Conservation (phyloP, 768 basidiomycete genomes). For the Rhodotorula babjevae region DNA sequence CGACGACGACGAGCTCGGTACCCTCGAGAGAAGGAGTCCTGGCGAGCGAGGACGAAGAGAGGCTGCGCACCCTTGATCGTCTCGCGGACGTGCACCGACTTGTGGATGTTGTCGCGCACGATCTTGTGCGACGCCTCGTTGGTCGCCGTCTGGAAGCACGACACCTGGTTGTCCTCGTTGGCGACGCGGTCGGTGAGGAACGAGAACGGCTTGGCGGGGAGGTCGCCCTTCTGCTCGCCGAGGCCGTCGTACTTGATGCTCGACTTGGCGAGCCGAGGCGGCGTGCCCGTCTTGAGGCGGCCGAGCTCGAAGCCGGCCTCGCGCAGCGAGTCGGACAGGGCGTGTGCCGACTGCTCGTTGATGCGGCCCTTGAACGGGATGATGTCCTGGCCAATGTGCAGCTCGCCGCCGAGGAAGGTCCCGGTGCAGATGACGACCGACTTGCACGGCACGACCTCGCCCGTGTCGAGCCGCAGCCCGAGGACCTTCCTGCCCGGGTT, state of each 20-base stretch:
- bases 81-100: conserved; percentile 80
- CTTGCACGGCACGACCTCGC: conserved; percentile 68
- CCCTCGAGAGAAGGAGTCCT: too few species aligned
- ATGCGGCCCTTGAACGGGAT: conserved; percentile 40
- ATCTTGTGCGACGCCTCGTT: conserved; percentile 68
- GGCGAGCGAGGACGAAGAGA: too few species aligned
- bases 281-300: conserved; percentile 74
- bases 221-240: conserved; percentile 64
- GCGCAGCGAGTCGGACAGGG: conserved; percentile 69
- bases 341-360: conserved; percentile 50
- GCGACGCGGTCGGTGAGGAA: conserved; percentile 64
- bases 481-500: conserved; percentile 4
- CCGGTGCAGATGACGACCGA: conserved; percentile 85
- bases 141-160: conserved; percentile 68
- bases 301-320: conserved; percentile 75
- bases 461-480: conserved; percentile 53
- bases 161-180: conserved; percentile 70
- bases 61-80: conserved; percentile 65
- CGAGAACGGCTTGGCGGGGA: conserved; percentile 65
- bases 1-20: background rate
- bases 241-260: conserved; percentile 68
- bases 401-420: conserved; percentile 84
- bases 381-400: conserved; percentile 66
- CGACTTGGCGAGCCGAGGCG: conserved; percentile 66
- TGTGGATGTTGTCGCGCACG: conserved; percentile 68